phyloP scores from a whole-genome alignment of 805 yeast species.

The Tetrapisispora arboricola region DNA sequence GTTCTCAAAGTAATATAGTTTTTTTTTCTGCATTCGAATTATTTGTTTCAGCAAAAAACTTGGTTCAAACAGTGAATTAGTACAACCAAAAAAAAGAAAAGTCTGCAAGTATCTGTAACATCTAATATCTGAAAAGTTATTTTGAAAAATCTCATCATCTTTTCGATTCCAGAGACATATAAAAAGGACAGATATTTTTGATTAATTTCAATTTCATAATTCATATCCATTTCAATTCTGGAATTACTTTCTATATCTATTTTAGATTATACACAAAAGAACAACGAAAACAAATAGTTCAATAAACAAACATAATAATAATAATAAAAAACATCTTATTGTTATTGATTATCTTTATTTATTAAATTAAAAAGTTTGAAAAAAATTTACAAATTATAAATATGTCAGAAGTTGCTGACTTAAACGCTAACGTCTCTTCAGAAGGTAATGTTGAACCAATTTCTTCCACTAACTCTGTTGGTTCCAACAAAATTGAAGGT shows the following conservation, averaged over 20 bases:
- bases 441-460: slow-evolving; percentile 2
- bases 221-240: not conserved
- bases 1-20: no score
- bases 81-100: no score
- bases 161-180: not conserved
- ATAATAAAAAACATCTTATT: not conserved
- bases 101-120: no score
- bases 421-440: not conserved
- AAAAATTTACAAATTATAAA: not conserved
- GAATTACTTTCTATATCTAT: no score
- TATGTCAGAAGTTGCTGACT: slow-evolving; percentile 4
- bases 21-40: no score
- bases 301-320: not conserved
- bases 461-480: slow-evolving; percentile 5
- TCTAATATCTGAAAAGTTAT: not conserved
- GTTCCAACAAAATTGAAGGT: slow-evolving; percentile 8
- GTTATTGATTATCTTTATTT: not conserved
- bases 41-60: no score
- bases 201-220: not conserved
- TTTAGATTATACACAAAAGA: not conserved
- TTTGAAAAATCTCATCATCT: not conserved
- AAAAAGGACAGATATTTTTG: not conserved
- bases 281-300: not conserved
- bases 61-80: no score
- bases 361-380: not conserved